Percentiles rank a stretch among this genome's conserved stretches.
These are phyloP conservation scores for Puccinia coronata DNA, from an alignment of 1,284 basidiomycete genomes.

Conservation along the genomic window DNA sequence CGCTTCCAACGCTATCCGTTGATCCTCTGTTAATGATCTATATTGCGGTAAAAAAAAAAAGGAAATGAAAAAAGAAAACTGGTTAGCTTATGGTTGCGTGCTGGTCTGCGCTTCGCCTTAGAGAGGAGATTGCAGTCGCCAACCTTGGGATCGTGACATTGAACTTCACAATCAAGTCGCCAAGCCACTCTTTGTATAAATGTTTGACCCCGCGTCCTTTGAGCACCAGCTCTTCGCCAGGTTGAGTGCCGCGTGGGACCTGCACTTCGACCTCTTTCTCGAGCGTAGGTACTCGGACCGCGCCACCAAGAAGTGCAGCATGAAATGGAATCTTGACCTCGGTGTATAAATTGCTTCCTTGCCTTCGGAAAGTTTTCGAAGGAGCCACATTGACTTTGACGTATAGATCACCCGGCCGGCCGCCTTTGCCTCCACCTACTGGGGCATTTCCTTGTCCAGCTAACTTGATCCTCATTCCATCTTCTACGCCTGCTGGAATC, in stretches of 20 bases:
- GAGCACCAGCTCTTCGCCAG: constrained; percentile 93
- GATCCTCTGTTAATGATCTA: constrained; percentile 39
- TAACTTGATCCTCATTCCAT: constrained; percentile 90
- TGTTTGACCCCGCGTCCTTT: constrained; percentile 80
- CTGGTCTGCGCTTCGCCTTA: background rate
- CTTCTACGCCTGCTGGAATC: constrained; percentile 81
- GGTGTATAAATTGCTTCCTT: constrained; percentile 89
- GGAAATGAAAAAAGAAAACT: background rate
- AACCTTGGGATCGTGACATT: constrained; percentile 85
- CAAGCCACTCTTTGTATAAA: constrained; percentile 62
- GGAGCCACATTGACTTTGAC: constrained; percentile 82
- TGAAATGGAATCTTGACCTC: constrained; percentile 89
- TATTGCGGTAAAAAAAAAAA: background rate
- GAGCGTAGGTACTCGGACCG: constrained; percentile 87
- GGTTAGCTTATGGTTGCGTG: background rate
- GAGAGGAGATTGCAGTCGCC: constrained; percentile 55
- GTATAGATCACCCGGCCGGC: constrained; percentile 67
- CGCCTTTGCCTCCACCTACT: constrained; percentile 66
- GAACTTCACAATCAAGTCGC: constrained; percentile 90
- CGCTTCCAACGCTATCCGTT: constrained; percentile 40
- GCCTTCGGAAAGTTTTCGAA: constrained; percentile 82
- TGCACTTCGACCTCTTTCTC: constrained; percentile 95
- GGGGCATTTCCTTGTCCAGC: constrained; percentile 83
- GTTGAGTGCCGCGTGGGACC: constrained; percentile 89
- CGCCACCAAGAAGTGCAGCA: constrained; percentile 85